Evolutionary conservation across 2,329 filamentous ascomycete genomes (phyloP), one percentile per base, ranked within the genome.

Genomic region (Neofusicoccum umdonicola): DNA sequence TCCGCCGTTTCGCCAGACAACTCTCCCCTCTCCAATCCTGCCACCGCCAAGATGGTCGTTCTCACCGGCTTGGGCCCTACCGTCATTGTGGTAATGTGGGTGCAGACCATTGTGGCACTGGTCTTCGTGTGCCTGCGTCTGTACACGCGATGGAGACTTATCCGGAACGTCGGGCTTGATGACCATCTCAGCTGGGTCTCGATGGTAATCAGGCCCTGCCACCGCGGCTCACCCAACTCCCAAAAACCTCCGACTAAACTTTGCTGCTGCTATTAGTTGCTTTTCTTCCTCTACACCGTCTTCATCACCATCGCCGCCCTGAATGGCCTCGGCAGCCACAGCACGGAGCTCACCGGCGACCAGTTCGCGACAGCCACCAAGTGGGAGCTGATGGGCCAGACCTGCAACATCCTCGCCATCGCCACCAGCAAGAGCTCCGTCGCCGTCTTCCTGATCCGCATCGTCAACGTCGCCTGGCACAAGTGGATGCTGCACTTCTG

Each of bases 301-400:
- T 70, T 68, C 47, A 68, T 70, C 31, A 70, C 70, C 3, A 65
- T 73, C 13, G 71, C 71, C n/a, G 64, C 71, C 42, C 52, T 39
- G 9, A 67, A 73, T 39, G 73, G 73, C n/a, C 67, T 75, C n/a
- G 73, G 73, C 3, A 72, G 70, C 48, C 71, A 68, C 56, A 68
- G 63, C 4, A 68, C 68, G 13, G 68, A 70, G 11, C 70, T 73
- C 4, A 58, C 63, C 11, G 68, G 67, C 9, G 63, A 68, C 19
- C 65, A 71, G 48, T 73, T 73, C 67, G 70, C 71, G 2, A 71
- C 72, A 62, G 71, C 72, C 27, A 70, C 73, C 35, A 74, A 70
- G 66, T 74, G 69, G 70, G 72, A 74, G 63, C 70, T 70, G 5
- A 69, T 74, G n/a, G 72, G 70, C 4, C 73, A 73, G 48, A 72